A percentile compares a stretch with the other conserved stretches of the same genome.
phyloP scores from a whole-genome alignment of 805 yeast genomes.

The Cyberlindnera maritima region DNA sequence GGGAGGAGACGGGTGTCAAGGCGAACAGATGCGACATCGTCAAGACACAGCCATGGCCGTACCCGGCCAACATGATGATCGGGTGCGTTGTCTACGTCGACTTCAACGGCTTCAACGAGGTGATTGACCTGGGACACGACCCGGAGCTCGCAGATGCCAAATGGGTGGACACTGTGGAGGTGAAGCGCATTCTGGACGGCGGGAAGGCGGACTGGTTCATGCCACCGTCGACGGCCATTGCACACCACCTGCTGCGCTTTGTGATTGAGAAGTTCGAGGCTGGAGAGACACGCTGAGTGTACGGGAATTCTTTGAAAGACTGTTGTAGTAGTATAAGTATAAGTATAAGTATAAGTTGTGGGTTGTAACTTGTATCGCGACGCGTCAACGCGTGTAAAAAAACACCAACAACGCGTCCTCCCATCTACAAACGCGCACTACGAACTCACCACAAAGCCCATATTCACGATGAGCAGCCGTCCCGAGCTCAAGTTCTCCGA shows the following conservation, averaged over 20 bases:
- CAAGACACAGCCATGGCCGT: slow-evolving; percentile 96
- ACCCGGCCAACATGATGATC: slow-evolving; percentile 89
- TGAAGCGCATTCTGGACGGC: slow-evolving; percentile 32
- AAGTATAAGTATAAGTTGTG: too few species aligned
- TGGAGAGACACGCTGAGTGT: too few species aligned
- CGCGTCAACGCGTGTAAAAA: background rate
- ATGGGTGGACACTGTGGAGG: slow-evolving; percentile 68
- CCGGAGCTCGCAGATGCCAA: slow-evolving; percentile 81
- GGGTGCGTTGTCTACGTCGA: slow-evolving; percentile 86
- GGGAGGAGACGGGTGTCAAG: slow-evolving; percentile 92
- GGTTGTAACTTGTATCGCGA: too few species aligned
- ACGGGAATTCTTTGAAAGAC: too few species aligned
- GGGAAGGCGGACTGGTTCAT: slow-evolving; percentile 22
- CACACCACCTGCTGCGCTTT: slow-evolving; percentile 25
- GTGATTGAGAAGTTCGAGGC: slow-evolving; percentile 17
- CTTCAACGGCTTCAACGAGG: slow-evolving; percentile 60
- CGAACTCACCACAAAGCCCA: background rate
- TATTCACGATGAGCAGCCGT: slow-evolving; percentile 30
- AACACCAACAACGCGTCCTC: background rate
- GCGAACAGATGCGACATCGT: slow-evolving; percentile 56
- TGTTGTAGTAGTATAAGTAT: background rate
- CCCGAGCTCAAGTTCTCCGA: slow-evolving; percentile 61
- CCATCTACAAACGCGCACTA: background rate
- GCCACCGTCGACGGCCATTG: slow-evolving; percentile 29
- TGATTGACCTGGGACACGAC: slow-evolving; percentile 73